Evolutionary conservation across 768 basidiomycete species (phyloP).

Genomic region (Polyporus arcularius): DNA sequence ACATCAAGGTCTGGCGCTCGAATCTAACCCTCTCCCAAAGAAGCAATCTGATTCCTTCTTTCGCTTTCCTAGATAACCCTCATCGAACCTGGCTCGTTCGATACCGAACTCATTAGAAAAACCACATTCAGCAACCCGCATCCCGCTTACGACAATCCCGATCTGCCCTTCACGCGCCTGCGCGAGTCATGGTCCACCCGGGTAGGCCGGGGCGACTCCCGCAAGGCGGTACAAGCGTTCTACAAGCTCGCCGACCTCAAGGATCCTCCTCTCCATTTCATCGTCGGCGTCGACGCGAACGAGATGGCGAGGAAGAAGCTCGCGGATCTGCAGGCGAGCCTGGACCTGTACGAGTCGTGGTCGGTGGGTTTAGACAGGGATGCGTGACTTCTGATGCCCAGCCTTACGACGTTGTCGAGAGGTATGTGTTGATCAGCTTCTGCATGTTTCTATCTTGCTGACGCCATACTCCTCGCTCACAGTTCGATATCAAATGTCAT

Average conservation of each 20-base stretch:
- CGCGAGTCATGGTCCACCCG: background rate
- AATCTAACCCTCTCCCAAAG: no score
- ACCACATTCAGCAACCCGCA: background rate
- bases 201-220: background rate
- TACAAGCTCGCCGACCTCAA: slow-evolving; percentile 16
- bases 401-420: no score
- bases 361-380: slow-evolving; percentile 7
- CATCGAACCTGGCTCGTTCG: slow-evolving; percentile 19
- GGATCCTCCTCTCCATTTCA: slow-evolving; percentile 23
- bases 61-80: slow-evolving; percentile 17
- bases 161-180: background rate
- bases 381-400: background rate
- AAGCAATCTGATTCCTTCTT: no score
- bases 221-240: slow-evolving; percentile 21
- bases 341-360: slow-evolving; percentile 4
- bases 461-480: no score
- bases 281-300: background rate
- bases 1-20: slow-evolving; percentile 32
- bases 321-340: background rate
- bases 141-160: slow-evolving; percentile 2
- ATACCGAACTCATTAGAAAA: background rate
- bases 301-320: background rate
- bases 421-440: no score
- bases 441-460: no score
- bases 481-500: no score